Conservation (phyloP, 2,329 filamentous ascomycete genomes). For the Hypomyces rosellus region DNA sequence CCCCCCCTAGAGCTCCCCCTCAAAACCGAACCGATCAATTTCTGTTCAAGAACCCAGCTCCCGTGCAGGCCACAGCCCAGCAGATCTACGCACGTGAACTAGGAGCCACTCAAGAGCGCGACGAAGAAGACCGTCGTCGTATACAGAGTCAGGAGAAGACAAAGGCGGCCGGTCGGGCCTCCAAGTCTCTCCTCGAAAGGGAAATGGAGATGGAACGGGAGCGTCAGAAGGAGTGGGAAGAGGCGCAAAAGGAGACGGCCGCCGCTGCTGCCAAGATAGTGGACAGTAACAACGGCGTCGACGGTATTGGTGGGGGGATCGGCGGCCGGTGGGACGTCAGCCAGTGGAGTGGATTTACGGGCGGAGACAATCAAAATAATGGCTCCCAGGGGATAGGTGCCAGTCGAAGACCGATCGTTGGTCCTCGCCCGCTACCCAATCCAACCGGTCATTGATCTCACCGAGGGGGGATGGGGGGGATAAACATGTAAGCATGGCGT, state of each 20-base stretch:
- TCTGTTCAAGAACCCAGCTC: constrained; percentile 48
- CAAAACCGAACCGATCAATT: constrained; percentile 51
- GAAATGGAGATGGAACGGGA: constrained; percentile 77
- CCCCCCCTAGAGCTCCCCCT: constrained; percentile 16
- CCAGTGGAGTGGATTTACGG: constrained; percentile 68
- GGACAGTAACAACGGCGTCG: constrained; percentile 41
- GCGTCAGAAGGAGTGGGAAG: constrained; percentile 74
- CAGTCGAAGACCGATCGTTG: constrained; percentile 71
- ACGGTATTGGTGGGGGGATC: constrained; percentile 61
- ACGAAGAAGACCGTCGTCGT: constrained; percentile 56
- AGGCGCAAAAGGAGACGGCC: constrained; percentile 60
- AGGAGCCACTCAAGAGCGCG: constrained; percentile 53
- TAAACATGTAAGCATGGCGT: constrained; percentile 1
- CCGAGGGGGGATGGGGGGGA: background rate
- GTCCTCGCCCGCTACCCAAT: constrained; percentile 60
- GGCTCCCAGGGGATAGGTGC: constrained; percentile 61
- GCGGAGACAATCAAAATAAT: constrained; percentile 68
- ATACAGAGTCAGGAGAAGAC: constrained; percentile 53
- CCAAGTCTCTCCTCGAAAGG: constrained; percentile 66
- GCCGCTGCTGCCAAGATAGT: constrained; percentile 38
- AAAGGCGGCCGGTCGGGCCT: constrained; percentile 56
- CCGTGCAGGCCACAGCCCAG: constrained; percentile 33
- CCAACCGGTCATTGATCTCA: constrained; percentile 18
- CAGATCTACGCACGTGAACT: constrained; percentile 51
- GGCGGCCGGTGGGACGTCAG: constrained; percentile 68